Evolutionary conservation across 257 asterid genomes (phyloP), one percentile per base, ranked within the genome.

Genomic region (Jacaranda mimosifolia): DNA sequence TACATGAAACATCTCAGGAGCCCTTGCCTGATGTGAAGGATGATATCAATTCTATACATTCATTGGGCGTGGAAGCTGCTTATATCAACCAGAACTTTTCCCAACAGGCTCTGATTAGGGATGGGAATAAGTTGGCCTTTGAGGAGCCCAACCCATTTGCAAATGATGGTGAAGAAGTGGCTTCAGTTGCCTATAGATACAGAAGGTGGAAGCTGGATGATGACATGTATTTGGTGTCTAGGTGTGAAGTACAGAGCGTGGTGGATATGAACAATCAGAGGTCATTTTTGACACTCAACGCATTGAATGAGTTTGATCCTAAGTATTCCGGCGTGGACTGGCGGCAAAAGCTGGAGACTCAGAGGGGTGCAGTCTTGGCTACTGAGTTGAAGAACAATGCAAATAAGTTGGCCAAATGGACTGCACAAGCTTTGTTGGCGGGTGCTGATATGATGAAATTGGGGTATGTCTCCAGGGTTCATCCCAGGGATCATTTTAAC

Each of bases 371-470:
- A 1, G 99, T 93, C 0, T 86, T 93, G 86, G 99, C 99, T 0
- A 96, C 97, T 11, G 99, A 96, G 77, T 85, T 96, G 91, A 93
- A 93, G 88, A 96, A 96, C 80, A 96, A 96, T 76, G 97, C 98
- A 0, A 96, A 93, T 82, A 96, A 96, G 85, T 19, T 96, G 76
- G 99, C 99, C 0, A 96, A 96, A 73, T 96, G 99, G 99, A 96
- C 99, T 4, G 92, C 97, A 1, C 99, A 93, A 77, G 93, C 99
- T 0, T 74, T 96, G 48, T 86, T 96, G 83, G 97, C 92, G 1
- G 90, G 98, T 65, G 99, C 99, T 1, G 99, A 96, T 88, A 93
- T 92, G 98, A 91, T 96, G 98, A 96, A 91, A 55, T 76, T 96
- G 86, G 99, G 99, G 0, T 91, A 96, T 26, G 99, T 96, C 18